These are phyloP conservation scores for Aspergillus baeticus DNA, from an alignment of 495 filamentous ascomycete genomes.

Conservation along the genomic window DNA sequence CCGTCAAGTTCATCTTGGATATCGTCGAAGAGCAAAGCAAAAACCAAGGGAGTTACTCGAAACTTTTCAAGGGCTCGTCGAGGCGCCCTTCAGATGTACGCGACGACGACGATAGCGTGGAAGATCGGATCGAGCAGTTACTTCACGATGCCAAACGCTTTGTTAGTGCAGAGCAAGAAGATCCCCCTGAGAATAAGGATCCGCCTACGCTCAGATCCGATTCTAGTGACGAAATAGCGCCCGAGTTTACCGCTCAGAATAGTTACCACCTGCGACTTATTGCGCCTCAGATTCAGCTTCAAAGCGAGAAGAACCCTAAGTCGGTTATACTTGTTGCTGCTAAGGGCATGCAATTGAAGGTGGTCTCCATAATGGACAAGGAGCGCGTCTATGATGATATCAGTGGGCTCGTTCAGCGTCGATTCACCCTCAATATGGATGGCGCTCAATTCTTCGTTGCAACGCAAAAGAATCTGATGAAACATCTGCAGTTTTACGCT, in stretches of 20 bases:
- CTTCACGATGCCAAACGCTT: slow-evolving; percentile 81
- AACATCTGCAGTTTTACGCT: slow-evolving; percentile 87
- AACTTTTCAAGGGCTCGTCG: slow-evolving; percentile 26
- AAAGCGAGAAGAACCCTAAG: slow-evolving; percentile 96
- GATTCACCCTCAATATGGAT: slow-evolving; percentile 91
- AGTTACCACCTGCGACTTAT: slow-evolving; percentile 93
- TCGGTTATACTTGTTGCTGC: slow-evolving; percentile 90
- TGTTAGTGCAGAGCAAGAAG: slow-evolving; percentile 68
- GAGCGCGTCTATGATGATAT: slow-evolving; percentile 88
- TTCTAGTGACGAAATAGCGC: slow-evolving; percentile 70
- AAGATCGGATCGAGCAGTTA: slow-evolving; percentile 84
- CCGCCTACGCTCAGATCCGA: slow-evolving; percentile 39
- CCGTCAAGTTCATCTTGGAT: slow-evolving; percentile 96
- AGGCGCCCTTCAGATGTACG: slow-evolving; percentile 30
- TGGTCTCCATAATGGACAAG: slow-evolving; percentile 97
- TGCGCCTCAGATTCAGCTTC: slow-evolving; percentile 94
- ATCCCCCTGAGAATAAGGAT: slow-evolving; percentile 30
- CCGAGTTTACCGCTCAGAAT: slow-evolving; percentile 92
- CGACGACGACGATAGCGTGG: slow-evolving; percentile 63
- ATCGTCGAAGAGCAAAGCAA: slow-evolving; percentile 91
- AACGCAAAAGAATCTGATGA: slow-evolving; percentile 80
- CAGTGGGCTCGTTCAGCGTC: slow-evolving; percentile 89
- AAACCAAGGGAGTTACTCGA: slow-evolving; percentile 49
- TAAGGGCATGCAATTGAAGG: slow-evolving; percentile 95
- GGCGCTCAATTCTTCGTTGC: slow-evolving; percentile 98